A percentile compares a stretch with the other conserved stretches of the same genome.
These are phyloP conservation scores for Bipolaris gigantea DNA, from an alignment of 2,329 filamentous ascomycete species.

Conservation along the genomic window DNA sequence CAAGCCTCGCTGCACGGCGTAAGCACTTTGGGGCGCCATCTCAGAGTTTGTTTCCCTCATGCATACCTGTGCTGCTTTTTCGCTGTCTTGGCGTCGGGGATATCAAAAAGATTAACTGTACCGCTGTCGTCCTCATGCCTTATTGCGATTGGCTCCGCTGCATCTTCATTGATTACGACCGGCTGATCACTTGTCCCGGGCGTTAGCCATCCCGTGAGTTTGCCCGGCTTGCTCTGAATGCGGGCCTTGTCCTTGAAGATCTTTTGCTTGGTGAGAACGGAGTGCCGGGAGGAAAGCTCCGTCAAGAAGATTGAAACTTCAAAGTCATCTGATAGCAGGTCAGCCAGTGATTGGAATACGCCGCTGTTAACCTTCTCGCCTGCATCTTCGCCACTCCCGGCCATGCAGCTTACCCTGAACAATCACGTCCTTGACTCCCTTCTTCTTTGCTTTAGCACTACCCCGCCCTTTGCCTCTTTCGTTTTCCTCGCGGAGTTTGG, in stretches of 20 bases:
- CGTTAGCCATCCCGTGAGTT: conserved; percentile 52
- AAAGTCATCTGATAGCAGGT: conserved; percentile 74
- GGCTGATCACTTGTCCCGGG: conserved; percentile 47
- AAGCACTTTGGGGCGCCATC: conserved; percentile 5
- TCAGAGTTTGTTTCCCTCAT: conserved; percentile 18
- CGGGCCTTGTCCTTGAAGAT: conserved; percentile 56
- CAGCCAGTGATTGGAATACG: conserved; percentile 14
- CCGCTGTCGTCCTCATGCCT: conserved; percentile 63
- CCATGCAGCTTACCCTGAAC: conserved; percentile 64
- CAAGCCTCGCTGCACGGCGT: conserved; percentile 23
- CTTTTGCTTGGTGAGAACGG: conserved; percentile 84
- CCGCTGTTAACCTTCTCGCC: neutral
- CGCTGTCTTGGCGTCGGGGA: conserved; percentile 53
- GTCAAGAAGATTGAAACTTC: conserved; percentile 94
- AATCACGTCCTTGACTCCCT: conserved; percentile 88
- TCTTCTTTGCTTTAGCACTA: conserved; percentile 62
- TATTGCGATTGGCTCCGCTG: conserved; percentile 52
- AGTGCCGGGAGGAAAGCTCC: conserved; percentile 81
- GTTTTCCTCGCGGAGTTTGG: conserved; percentile 87
- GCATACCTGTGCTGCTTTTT: conserved; percentile 14
- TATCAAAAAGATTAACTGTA: conserved; percentile 54
- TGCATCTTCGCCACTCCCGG: neutral
- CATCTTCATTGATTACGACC: conserved; percentile 46
- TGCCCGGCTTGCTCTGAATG: conserved; percentile 51
- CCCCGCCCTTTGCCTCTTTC: conserved; percentile 66